Evolutionary conservation across 371 early-diverging fungal genomes (phyloP), one percentile per base, ranked within the genome.

Genomic region (Actinomucor elegans): DNA sequence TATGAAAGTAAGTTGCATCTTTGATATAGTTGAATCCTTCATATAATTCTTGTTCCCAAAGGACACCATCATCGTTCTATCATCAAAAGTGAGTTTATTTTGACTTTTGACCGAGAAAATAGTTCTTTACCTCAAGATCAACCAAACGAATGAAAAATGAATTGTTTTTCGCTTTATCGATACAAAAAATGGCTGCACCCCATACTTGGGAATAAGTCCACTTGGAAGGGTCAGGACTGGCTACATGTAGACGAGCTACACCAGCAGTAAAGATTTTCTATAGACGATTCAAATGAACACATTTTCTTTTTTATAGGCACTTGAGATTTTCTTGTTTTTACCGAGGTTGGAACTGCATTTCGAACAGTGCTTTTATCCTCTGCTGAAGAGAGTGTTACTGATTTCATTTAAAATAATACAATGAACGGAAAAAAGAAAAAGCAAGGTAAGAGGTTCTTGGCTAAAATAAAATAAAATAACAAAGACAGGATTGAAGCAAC

Each of bases 31-130:
- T 81, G 65, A 93, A 87, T 47, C 86, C 86, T 35, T 79, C 69
- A 58, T 86, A 87, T 17, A 93, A 57, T 64, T 92, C 92, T 63
- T 88, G 88, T 43, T 91, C 88, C 93, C 94, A 96, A 23, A 91
- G 57, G 20, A 90, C 80, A 28, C 83, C 80, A 48, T 61, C 50
- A 18, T 75, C 59, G 28, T 73, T 73, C 78, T 81, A 54, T 36
- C 18, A 23, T n/a, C 5, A 23, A 41, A 41, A 41, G 24, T 23
- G 26, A 24, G 8, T 18, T 6, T 36, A 23, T 40, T 40, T 41
- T 41, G 21, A 38, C 38, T 21, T 21, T 11, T 2, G 15, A 10
- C 18, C 17, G 23, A 41, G 4, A 36, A 34, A 34, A 34, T 7
- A 20, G 4, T 28, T 56, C 62, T 59, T n/a, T 78, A 88, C 92